phyloP scores from a whole-genome alignment of 2,329 filamentous ascomycete genomes.

The Parasarocladium wereldwijsianum region DNA sequence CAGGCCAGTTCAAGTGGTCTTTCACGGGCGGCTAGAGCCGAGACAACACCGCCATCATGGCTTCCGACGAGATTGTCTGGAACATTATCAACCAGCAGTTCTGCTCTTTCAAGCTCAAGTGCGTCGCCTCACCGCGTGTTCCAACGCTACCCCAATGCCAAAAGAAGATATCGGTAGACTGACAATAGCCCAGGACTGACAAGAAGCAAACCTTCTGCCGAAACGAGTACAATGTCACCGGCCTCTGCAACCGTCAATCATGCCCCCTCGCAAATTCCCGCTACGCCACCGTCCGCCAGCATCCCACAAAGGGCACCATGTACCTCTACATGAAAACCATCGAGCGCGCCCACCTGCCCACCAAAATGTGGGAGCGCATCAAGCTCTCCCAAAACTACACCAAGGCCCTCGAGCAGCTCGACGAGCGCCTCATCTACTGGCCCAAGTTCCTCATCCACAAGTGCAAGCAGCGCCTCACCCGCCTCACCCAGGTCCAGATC shows the following conservation, averaged over 20 bases:
- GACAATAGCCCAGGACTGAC: slow-evolving; percentile 43
- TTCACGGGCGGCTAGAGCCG: no score
- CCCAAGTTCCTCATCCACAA: slow-evolving; percentile 89
- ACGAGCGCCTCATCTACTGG: slow-evolving; percentile 79
- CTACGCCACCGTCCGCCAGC: slow-evolving; percentile 81
- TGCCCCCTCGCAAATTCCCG: slow-evolving; percentile 84
- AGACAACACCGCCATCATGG: slow-evolving; percentile 44
- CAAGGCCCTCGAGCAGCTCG: slow-evolving; percentile 76
- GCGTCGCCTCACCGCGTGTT: slow-evolving; percentile 17
- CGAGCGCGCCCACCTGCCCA: slow-evolving; percentile 75
- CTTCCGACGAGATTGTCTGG: slow-evolving; percentile 95
- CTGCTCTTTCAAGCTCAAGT: slow-evolving; percentile 92
- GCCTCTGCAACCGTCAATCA: slow-evolving; percentile 73
- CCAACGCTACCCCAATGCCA: no score
- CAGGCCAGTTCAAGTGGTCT: no score
- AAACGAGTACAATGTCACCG: slow-evolving; percentile 81
- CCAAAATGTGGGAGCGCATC: slow-evolving; percentile 89
- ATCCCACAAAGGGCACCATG: slow-evolving; percentile 65
- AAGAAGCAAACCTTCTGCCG: slow-evolving; percentile 89
- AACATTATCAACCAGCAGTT: slow-evolving; percentile 91
- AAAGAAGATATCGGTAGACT: no score
- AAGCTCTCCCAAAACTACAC: slow-evolving; percentile 82
- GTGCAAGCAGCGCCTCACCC: slow-evolving; percentile 89
- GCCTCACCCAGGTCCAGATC: slow-evolving; percentile 83
- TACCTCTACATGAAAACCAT: slow-evolving; percentile 97